phyloP scores from a whole-genome alignment of 805 yeast species.

The Yamadazyma ubonensis region DNA sequence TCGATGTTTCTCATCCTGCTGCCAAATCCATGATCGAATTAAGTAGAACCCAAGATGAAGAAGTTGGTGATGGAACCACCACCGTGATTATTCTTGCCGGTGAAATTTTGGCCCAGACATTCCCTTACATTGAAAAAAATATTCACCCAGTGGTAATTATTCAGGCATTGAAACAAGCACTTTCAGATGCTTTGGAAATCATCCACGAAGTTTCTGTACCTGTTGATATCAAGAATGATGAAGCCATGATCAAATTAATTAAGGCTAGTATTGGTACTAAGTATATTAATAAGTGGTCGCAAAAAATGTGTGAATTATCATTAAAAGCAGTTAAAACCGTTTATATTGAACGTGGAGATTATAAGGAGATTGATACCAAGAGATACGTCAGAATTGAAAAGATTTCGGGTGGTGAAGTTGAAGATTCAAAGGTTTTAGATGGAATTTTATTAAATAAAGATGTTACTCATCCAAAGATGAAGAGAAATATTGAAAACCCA shows the following conservation, averaged over 20 bases:
- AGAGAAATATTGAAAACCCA: conserved; percentile 84
- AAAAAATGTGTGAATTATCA: conserved; percentile 85
- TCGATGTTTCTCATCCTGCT: conserved; percentile 97
- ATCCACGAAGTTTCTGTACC: conserved; percentile 81
- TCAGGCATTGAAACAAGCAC: conserved; percentile 88
- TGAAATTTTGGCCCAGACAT: conserved; percentile 91
- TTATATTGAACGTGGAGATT: conserved; percentile 54
- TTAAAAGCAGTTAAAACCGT: conserved; percentile 87
- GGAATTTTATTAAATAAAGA: conserved; percentile 95
- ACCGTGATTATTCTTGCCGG: conserved; percentile 97
- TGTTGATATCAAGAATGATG: conserved; percentile 80
- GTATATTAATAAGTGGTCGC: conserved; percentile 87
- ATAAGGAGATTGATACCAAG: conserved; percentile 86
- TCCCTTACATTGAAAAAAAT: conserved; percentile 90
- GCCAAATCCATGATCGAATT: conserved; percentile 98
- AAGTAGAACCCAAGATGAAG: conserved; percentile 96
- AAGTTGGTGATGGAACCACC: conserved; percentile 98
- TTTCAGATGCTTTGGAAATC: conserved; percentile 84
- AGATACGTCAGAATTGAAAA: conserved; percentile 92
- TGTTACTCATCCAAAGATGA: conserved; percentile 98
- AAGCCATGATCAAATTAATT: conserved; percentile 82
- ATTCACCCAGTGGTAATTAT: conserved; percentile 97
- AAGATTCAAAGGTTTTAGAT: conserved; percentile 81
- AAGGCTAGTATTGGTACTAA: conserved; percentile 95
- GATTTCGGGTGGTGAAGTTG: conserved; percentile 96